phyloP scores from a whole-genome alignment of 164 flowering plant species.

The Nymphaea colorata region DNA sequence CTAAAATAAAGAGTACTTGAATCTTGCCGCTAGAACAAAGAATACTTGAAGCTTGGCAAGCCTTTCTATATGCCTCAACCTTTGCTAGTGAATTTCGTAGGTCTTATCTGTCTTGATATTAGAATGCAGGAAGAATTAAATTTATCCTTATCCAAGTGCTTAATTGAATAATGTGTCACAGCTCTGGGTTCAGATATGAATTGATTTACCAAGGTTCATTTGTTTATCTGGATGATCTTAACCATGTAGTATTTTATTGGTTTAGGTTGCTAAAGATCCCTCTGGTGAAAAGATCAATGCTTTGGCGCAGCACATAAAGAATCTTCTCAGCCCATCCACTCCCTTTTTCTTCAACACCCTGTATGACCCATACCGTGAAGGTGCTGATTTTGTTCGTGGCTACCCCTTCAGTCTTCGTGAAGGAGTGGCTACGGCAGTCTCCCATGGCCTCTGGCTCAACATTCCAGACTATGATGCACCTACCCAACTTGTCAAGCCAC shows the following conservation, averaged over 20 bases:
- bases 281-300: conserved; percentile 48
- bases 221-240: no score
- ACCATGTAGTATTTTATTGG: background rate
- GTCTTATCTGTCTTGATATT: no score
- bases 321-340: conserved; percentile 50
- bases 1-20: no score
- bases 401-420: conserved; percentile 79
- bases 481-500: conserved; percentile 22
- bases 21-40: no score
- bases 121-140: no score
- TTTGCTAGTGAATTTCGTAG: no score
- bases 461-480: conserved; percentile 62
- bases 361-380: conserved; percentile 57
- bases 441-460: conserved; percentile 50
- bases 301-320: conserved; percentile 61
- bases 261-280: conserved; percentile 63
- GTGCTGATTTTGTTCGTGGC: conserved; percentile 71
- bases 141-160: no score
- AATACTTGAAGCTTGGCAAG: no score
- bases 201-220: no score
- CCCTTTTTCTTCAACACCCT: conserved; percentile 72
- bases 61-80: no score
- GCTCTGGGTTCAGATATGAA: no score
- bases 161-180: no score
- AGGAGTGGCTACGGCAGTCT: conserved; percentile 66